A percentile compares a stretch with the other conserved stretches of the same genome.
Evolutionary conservation across 345 rosid species (phyloP).

Genomic region (Isatis tinctoria): DNA sequence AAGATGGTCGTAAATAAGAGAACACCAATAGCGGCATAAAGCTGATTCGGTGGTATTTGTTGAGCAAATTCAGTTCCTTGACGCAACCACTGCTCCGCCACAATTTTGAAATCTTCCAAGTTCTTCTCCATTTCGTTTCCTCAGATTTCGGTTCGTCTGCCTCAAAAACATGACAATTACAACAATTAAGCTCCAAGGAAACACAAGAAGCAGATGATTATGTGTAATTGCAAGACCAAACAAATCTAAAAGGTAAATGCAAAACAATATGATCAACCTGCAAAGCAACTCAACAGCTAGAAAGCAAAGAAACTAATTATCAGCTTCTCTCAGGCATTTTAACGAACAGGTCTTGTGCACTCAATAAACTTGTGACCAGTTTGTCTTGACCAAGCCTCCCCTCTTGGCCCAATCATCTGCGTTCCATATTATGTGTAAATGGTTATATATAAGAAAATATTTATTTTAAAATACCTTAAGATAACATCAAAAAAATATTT

Average conservation of each 20-base stretch:
- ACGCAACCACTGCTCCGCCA: slow-evolving; percentile 43
- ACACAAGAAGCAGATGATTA: not conserved
- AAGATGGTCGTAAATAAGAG: slow-evolving; percentile 41
- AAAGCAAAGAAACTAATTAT: not conserved
- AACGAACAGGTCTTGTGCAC: slow-evolving; percentile 16
- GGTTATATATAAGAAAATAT: too few species aligned
- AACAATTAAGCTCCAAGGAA: not conserved
- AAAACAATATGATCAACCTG: not conserved
- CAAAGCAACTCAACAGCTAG: not conserved
- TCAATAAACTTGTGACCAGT: not conserved
- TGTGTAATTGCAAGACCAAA: not conserved
- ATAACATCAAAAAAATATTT: too few species aligned
- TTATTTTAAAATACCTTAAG: too few species aligned
- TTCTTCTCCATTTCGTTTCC: slow-evolving; percentile 44
- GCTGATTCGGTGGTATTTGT: slow-evolving; percentile 58
- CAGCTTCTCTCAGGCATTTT: slow-evolving; percentile 18
- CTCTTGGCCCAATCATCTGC: too few species aligned
- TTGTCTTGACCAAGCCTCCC: too few species aligned
- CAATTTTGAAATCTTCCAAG: slow-evolving; percentile 50
- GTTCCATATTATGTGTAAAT: too few species aligned
- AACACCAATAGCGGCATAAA: slow-evolving; percentile 54
- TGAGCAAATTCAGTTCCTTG: slow-evolving; percentile 46
- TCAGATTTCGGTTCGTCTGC: slow-evolving; percentile 3
- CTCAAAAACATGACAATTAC: not conserved
- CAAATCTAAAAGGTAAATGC: not conserved